Base-by-base conservation (phyloP, 441 rosid species). In the Kokia cookei region DNA sequence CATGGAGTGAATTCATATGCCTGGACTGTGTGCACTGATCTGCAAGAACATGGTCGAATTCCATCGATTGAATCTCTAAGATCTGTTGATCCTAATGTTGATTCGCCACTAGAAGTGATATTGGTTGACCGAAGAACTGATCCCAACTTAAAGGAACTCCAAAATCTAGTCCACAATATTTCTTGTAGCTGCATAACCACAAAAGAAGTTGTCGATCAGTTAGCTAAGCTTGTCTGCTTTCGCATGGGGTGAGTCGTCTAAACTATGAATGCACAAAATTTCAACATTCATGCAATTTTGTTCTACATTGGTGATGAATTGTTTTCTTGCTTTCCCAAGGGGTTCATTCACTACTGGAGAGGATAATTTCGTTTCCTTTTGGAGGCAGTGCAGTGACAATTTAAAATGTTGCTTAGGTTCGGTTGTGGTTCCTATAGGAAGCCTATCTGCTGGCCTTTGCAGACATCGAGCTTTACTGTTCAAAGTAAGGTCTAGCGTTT, bases 381-480 rank as follows among this genome's bases (percentile, higher is more conserved):
- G 98, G 98, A 92, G 75, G 86, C 88, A 92, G 72, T 87, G 96
- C 85, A 89, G 91, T 74, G 82, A 83, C 74, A 89, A 89, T 80
- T 81, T 91, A 75, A 96, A 90, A 88, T 91, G 88, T 78, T 76
- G 91, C 86, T 84, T 93, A 71, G 92, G 94, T 71, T 91, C 91
- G 66, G 84, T 89, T 61, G 97, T 96, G 73, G 84, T 94, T 83
- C 98, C 99, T 73, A 85, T 96, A 50, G 94, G 99, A 72, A 93
- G 93, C 85, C 89, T 93, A 57, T 90, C 92, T 45, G 79, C 82
- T 84, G 99, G 99, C 80, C 90, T 92, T 74, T 96, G 99, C 90
- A 88, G 98, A 83, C 98, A 96, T 79, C 94, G 99, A 75, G 88
- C 98, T 79, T 84, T 93, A 81, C 85, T 96, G 75, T 96, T 96